phyloP scores from a whole-genome alignment of 2,329 filamentous ascomycete genomes.

The Pseudogymnoascus sp. region DNA sequence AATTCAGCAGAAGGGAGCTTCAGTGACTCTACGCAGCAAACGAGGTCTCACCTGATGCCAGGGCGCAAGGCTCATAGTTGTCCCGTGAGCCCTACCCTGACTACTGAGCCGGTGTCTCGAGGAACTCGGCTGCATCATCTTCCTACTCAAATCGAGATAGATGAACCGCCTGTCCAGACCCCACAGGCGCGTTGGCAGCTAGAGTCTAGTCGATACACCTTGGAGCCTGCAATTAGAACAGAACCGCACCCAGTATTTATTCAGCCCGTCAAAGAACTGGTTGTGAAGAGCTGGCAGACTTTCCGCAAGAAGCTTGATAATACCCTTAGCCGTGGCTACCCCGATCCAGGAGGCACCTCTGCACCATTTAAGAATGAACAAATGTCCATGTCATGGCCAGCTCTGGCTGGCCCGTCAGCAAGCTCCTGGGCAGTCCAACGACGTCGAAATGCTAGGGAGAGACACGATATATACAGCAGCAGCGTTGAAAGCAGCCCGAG shows the following conservation, averaged over 20 bases:
- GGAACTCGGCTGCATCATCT: constrained; percentile 12
- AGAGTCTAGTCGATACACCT: constrained; percentile 13
- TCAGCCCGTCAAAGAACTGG: constrained; percentile 28
- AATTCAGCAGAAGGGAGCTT: not conserved
- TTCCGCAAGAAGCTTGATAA: constrained; percentile 25
- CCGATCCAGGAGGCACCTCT: not conserved
- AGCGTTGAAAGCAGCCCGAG: constrained; percentile 16
- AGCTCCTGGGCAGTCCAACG: constrained; percentile 14
- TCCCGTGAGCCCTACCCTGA: not conserved
- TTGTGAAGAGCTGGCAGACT: constrained; percentile 27
- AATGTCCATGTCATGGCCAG: not conserved
- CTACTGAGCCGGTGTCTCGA: not conserved
- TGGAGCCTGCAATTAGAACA: constrained; percentile 24
- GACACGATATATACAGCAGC: constrained; percentile 27
- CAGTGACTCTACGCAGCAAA: not conserved
- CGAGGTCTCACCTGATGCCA: not conserved
- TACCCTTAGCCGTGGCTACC: constrained; percentile 19
- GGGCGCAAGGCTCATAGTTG: not conserved
- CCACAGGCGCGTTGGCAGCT: constrained; percentile 13
- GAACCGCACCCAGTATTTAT: constrained; percentile 28
- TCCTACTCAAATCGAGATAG: constrained; percentile 10
- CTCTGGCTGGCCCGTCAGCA: not conserved
- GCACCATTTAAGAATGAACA: not conserved
- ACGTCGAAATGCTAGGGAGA: constrained; percentile 24
- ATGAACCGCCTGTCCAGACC: constrained; percentile 14